Conservation (phyloP, 2,329 filamentous ascomycete species). For the Alternaria ethzedia region DNA sequence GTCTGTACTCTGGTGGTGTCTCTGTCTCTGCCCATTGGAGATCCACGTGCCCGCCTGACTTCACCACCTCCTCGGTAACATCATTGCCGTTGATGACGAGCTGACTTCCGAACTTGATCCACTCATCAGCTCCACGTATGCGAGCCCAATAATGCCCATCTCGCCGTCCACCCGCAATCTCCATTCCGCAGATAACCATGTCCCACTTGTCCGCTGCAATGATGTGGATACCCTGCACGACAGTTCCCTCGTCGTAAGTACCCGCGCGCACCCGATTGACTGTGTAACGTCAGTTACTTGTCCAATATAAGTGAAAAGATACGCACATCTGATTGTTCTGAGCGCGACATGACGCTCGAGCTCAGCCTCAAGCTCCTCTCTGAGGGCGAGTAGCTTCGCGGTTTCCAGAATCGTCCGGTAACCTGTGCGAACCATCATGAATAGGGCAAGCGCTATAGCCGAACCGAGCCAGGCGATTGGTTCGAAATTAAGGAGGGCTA, state of each 20-base stretch:
- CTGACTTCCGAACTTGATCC: neutral
- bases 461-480: neutral
- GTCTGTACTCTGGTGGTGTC: neutral
- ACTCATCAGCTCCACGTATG: neutral
- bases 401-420: neutral
- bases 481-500: neutral
- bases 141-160: neutral
- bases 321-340: neutral
- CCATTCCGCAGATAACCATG: neutral
- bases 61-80: neutral
- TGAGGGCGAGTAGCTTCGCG: neutral
- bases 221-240: neutral
- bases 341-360: neutral
- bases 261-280: neutral
- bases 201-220: neutral
- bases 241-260: neutral
- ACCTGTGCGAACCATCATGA: accelerated
- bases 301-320: neutral
- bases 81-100: neutral
- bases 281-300: neutral
- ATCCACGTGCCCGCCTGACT: neutral
- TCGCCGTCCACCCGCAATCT: neutral
- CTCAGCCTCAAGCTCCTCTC: neutral
- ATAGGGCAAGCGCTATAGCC: neutral
- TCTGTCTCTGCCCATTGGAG: neutral